Conservation (phyloP, 2,329 filamentous ascomycete species). For the Verticillium tricorpus region DNA sequence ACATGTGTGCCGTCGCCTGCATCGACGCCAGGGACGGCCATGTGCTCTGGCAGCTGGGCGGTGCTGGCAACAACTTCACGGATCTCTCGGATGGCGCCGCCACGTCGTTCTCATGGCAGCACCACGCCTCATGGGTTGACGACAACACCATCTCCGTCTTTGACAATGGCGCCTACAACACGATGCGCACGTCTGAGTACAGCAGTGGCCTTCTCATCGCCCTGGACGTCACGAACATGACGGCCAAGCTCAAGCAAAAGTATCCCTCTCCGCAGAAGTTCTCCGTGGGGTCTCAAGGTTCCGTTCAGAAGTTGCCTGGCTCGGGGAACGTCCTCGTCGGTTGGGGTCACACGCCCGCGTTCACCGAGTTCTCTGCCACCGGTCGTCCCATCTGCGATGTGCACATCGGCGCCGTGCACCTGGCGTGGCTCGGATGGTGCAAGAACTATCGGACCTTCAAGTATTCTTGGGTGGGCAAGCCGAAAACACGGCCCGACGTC, state of each 20-base stretch:
- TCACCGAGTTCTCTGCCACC: constrained; percentile 40
- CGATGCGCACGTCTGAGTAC: constrained; percentile 14
- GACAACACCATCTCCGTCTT: constrained; percentile 44
- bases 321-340: constrained; percentile 50
- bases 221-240: constrained; percentile 39
- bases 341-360: constrained; percentile 47
- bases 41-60: constrained; percentile 50
- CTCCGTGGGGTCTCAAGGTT: constrained; percentile 42
- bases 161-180: constrained; percentile 20
- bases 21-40: constrained; percentile 37
- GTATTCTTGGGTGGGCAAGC: constrained; percentile 48
- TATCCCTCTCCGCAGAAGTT: constrained; percentile 29
- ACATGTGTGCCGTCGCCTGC: constrained; percentile 40
- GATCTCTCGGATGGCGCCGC: constrained; percentile 25
- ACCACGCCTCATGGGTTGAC: constrained; percentile 47
- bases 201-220: constrained; percentile 42
- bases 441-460: constrained; percentile 52
- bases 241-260: constrained; percentile 38
- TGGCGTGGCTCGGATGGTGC: constrained; percentile 24
- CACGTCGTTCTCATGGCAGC: constrained; percentile 41
- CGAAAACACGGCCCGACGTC: constrained; percentile 14
- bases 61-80: constrained; percentile 29
- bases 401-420: constrained; percentile 34
- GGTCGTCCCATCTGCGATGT: constrained; percentile 48
- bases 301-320: constrained; percentile 44